These are phyloP conservation scores for Musa beccarii DNA, from an alignment of 176 grass and related monocot genomes.

Conservation along the genomic window DNA sequence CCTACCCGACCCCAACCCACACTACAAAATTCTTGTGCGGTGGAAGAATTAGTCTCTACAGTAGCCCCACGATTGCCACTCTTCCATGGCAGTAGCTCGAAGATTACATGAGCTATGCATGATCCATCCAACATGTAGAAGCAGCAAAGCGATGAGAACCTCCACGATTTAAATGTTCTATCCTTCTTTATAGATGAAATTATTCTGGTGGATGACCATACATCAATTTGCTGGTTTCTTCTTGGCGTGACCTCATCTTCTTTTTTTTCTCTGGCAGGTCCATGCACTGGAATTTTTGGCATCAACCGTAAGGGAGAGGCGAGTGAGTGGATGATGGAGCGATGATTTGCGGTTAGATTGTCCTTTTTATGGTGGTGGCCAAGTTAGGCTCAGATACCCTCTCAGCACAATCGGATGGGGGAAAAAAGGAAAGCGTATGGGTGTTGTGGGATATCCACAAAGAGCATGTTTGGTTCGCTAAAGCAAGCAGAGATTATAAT, in stretches of 20 bases:
- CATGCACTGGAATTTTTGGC: neutral
- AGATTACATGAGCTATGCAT: too few species aligned
- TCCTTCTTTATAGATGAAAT: neutral
- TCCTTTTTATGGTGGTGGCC: slow-evolving; percentile 11
- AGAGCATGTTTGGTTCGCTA: neutral
- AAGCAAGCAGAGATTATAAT: too few species aligned
- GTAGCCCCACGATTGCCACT: too few species aligned
- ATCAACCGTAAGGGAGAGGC: neutral
- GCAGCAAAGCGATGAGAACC: too few species aligned
- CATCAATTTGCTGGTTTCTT: neutral
- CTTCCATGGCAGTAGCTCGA: too few species aligned
- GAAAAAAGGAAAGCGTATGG: too few species aligned
- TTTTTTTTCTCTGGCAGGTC: neutral
- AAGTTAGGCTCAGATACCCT: slow-evolving; percentile 3
- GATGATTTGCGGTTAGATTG: slow-evolving; percentile 1
- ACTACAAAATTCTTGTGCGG: too few species aligned
- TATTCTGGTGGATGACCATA: neutral
- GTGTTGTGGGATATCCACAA: neutral
- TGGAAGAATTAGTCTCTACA: too few species aligned
- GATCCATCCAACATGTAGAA: too few species aligned
- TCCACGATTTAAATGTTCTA: too few species aligned
- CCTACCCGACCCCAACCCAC: too few species aligned
- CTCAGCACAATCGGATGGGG: neutral
- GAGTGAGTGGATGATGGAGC: neutral
- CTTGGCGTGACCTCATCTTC: neutral